Evolutionary conservation across 371 early-diverging fungal species (phyloP), one percentile per base, ranked within the genome.

Genomic region (Sporodiniella umbellata): DNA sequence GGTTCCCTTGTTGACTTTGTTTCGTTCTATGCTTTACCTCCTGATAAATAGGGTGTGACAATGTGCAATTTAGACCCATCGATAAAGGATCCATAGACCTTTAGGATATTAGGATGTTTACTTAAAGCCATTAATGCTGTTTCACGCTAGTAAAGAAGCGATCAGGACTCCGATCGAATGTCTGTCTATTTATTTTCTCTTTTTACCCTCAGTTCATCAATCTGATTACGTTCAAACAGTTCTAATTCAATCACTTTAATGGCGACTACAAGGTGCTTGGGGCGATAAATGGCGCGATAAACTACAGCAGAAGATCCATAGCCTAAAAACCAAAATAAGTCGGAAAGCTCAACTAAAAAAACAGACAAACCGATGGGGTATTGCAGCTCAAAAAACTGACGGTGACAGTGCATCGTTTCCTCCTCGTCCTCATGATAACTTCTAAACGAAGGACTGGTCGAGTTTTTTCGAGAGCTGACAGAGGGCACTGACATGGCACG

Each of bases 171-270:
- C 6, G 45, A 30, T 18, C 15, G n/a, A n/a, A n/a, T n/a, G n/a
- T 30, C 2, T 8, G 35, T 26, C 10, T 30, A 44, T 31, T 26
- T 19, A 15, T 31, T 19, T 12, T 11, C 23, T 18, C 17, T 15
- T 22, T 8, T 51, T 78, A 89, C 87, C 64, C 94, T 58, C 40
- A 94, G 80, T 65, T 93, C 93, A 60, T 93, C 94, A 40, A 94
- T 94, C 64, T 95, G 95, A 64, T 92, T 90, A 17, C 94, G 80
- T 60, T 93, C 94, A 80, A 95, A 95, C 81, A 84, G 79, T 63
- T 95, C 95, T 59, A 95, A 62, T 59, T 95, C 94, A 58, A 95
- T 92, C 65, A 91, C 82, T 59, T 95, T 95, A 31, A 93, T 73
- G 19, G 90, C 90, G 5, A 95, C 89, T 33, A 75, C 63, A 60